Conservation (phyloP, 257 asterid species). For the Nicotiana tabacum region DNA sequence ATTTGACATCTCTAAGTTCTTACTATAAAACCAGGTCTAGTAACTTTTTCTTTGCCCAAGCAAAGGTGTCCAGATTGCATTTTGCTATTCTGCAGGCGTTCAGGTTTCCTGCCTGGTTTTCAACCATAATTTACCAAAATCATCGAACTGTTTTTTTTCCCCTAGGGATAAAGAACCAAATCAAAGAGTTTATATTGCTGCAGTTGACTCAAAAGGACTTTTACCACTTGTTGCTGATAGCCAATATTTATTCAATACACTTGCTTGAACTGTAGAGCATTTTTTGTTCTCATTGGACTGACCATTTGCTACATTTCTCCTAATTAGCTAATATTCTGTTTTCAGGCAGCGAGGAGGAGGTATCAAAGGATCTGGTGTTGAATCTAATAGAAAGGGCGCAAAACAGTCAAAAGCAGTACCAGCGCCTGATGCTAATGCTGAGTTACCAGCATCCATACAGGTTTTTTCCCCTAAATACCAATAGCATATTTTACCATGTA, state of each 20-base stretch:
- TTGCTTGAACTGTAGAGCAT: conserved; percentile 6
- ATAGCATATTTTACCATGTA: background rate
- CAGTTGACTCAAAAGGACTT: background rate
- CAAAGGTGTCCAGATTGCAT: background rate
- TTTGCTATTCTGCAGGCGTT: background rate
- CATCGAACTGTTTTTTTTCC: too few species aligned
- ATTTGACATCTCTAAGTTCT: background rate
- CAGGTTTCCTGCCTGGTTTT: background rate
- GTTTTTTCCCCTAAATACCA: conserved; percentile 24
- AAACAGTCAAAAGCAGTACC: conserved; percentile 52
- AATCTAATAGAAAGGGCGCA: conserved; percentile 39
- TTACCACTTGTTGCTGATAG: background rate
- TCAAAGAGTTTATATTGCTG: background rate
- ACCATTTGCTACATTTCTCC: background rate
- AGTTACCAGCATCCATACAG: conserved; percentile 53
- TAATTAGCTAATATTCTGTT: conserved; percentile 4
- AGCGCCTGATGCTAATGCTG: conserved; percentile 69
- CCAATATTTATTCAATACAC: background rate
- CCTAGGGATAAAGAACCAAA: background rate
- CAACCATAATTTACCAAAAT: background rate
- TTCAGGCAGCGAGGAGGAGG: conserved; percentile 55
- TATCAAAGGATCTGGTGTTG: conserved; percentile 39
- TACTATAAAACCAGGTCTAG: background rate
- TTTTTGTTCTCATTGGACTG: background rate
- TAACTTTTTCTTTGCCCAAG: background rate